Evolutionary conservation across 345 rosid genomes (phyloP), one percentile per base, ranked within the genome.

Genomic region (Eucalyptus regnans): DNA sequence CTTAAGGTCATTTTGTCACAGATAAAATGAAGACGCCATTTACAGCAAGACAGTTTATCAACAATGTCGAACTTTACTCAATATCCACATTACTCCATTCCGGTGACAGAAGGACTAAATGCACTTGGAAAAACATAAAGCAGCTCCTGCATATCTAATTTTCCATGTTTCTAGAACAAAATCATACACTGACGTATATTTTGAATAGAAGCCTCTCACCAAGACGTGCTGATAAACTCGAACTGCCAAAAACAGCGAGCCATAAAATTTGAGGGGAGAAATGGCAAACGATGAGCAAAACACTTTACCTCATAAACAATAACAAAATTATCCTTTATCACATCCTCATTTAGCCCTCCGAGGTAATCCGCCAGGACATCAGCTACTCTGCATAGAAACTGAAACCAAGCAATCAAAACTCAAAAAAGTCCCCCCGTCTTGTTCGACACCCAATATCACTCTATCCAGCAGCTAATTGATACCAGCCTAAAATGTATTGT

Each of bases 361-460:
- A 97, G 98, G 93, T 98, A 97, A 91, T 93, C 98, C 7, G 95
- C 90, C 66, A 98, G 93, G 84, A 96, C 96, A 93, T 95, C 95
- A 31, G 99, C 98, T 5, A 97, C 99, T 90, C 99, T 97, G 95
- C 97, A 94, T 7, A 97, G 99, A 85, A 98, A 98, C 99, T 97
- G 91, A 90, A 92, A 91, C 66, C 86, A 87, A 89, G 85, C 64
- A 88, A 89, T 56, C 25, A 91, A 86, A 89, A 52, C 86, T 43
- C 87, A 48, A 64, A 31, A 64, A 37, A 66, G 14, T 44, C 46
- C 22, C 46, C 22, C 52, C 48, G 7, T 18, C 58, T 52, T 76
- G 52, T 29, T 44, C 6, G 3, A 43, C 31, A 13, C 37, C 68
- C 48, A 12, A 23, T 31, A 41, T 49, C 62, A 8, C 23, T 50